Evolutionary conservation across 257 asterid species (phyloP).

Genomic region (Phtheirospermum japonicum): DNA sequence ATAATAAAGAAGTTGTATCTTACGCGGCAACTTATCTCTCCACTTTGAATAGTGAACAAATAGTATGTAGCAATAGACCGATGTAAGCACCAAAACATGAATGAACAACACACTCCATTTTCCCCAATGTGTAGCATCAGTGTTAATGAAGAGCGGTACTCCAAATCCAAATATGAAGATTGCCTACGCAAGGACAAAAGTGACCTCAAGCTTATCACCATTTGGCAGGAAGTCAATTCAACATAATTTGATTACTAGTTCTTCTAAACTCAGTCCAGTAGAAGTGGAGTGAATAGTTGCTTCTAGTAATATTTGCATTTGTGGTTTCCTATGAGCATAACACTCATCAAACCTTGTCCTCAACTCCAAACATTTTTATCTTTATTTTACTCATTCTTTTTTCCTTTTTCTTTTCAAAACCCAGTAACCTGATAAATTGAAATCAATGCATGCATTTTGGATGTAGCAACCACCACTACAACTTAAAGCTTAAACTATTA

Average conservation of each 20-base stretch:
- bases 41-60: constrained; percentile 91
- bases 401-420: neutral
- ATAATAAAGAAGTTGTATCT: constrained; percentile 29
- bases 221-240: neutral
- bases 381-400: neutral
- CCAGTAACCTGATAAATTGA: neutral
- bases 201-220: constrained; percentile 3
- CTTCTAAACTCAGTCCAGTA: neutral
- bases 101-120: constrained; percentile 66
- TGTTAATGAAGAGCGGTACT: constrained; percentile 57
- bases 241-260: neutral
- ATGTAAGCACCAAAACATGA: constrained; percentile 56
- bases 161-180: constrained; percentile 73
- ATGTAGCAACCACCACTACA: constrained; percentile 2
- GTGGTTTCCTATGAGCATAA: neutral
- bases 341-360: constrained; percentile 15
- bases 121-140: constrained; percentile 53
- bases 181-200: constrained; percentile 44
- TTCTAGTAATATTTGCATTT: neutral
- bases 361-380: constrained; percentile 12
- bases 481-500: constrained; percentile 14
- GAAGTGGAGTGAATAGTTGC: constrained; percentile 5
- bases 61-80: constrained; percentile 71
- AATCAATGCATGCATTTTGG: neutral
- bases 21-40: constrained; percentile 93